Evolutionary conservation across 1,284 basidiomycete genomes (phyloP).

Genomic region (Phellopilus nigrolimitatus): DNA sequence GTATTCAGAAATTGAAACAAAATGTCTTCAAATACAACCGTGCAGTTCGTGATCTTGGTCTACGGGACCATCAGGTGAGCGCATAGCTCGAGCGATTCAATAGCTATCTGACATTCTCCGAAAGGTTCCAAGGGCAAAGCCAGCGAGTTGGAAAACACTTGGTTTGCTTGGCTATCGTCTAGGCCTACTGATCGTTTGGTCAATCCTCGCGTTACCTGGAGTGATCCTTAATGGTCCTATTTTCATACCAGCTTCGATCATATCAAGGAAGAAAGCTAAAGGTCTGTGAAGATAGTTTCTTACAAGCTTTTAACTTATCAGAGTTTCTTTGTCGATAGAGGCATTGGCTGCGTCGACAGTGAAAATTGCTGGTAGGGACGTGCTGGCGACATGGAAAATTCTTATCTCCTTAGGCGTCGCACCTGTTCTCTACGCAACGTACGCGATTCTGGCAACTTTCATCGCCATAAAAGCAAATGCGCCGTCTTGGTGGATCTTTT

Average conservation of each 20-base stretch:
- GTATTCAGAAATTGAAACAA: constrained; percentile 76
- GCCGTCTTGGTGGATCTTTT: constrained; percentile 61
- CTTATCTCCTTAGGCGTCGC: constrained; percentile 90
- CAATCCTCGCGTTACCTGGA: constrained; percentile 86
- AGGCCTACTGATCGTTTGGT: constrained; percentile 80
- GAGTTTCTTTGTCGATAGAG: constrained; percentile 47
- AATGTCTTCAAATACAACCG: constrained; percentile 96
- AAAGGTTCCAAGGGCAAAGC: constrained; percentile 78
- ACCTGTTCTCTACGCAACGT: constrained; percentile 83
- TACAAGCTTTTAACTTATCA: constrained; percentile 11
- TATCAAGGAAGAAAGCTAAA: constrained; percentile 89
- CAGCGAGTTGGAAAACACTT: constrained; percentile 83
- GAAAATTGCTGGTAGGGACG: constrained; percentile 93
- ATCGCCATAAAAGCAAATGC: constrained; percentile 69
- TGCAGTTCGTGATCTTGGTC: constrained; percentile 85
- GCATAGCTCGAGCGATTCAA: neutral
- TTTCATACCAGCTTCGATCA: constrained; percentile 88
- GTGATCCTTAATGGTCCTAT: constrained; percentile 95
- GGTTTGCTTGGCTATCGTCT: constrained; percentile 85
- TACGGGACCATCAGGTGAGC: constrained; percentile 93
- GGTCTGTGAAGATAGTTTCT: constrained; percentile 42
- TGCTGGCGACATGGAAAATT: constrained; percentile 97
- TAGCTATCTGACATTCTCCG: constrained; percentile 5
- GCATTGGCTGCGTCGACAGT: constrained; percentile 95
- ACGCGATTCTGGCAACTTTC: constrained; percentile 77